These are phyloP conservation scores for Oenanthe javanica DNA, from an alignment of 140 eudicot genomes.

Conservation along the genomic window DNA sequence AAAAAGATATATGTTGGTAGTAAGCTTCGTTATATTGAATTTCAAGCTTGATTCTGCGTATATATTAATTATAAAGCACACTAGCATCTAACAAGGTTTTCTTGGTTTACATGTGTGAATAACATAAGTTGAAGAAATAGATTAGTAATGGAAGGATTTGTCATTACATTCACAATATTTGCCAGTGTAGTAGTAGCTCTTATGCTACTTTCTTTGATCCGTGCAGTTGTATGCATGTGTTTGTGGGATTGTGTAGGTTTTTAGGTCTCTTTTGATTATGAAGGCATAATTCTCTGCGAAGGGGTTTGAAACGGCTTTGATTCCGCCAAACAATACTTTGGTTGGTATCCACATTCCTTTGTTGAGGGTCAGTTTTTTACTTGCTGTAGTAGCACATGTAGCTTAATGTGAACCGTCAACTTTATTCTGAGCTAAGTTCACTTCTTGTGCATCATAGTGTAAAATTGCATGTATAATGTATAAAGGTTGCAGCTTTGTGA, in stretches of 20 bases:
- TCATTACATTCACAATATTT: no score
- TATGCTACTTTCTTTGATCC: no score
- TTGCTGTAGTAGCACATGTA: background rate
- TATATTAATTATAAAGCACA: no score
- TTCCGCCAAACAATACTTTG: constrained; percentile 70
- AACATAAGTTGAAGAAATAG: no score
- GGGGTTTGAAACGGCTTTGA: constrained; percentile 86
- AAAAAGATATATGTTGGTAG: no score
- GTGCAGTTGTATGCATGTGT: constrained; percentile 12
- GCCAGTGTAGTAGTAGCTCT: no score
- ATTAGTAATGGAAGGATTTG: no score
- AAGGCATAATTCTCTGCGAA: constrained; percentile 77
- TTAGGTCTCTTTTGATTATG: constrained; percentile 83
- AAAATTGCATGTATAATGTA: background rate
- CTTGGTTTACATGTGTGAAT: no score
- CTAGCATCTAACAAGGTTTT: no score
- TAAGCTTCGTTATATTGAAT: no score
- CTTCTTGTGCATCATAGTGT: background rate
- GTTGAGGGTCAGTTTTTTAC: constrained; percentile 58
- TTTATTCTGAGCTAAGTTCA: background rate
- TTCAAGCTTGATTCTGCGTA: no score
- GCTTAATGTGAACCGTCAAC: no score
- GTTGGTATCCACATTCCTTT: constrained; percentile 88
- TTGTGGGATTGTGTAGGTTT: constrained; percentile 52
- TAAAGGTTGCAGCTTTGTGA: constrained; percentile 2